These are phyloP conservation scores for Raffaelea albimanens DNA, from an alignment of 2,329 filamentous ascomycete genomes.

Conservation along the genomic window DNA sequence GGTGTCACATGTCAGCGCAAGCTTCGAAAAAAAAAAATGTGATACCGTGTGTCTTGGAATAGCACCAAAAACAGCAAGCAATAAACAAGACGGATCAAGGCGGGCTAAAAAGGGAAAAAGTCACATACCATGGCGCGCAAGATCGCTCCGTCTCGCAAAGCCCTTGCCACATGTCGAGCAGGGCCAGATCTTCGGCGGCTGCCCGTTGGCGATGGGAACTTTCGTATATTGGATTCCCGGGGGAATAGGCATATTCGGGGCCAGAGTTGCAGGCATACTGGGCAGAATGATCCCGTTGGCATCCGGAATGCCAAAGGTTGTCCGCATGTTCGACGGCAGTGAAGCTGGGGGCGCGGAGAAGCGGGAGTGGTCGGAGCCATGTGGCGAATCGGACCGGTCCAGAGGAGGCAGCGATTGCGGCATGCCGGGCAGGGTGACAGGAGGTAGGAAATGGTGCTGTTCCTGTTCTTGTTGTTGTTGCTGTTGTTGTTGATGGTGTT, in stretches of 20 bases:
- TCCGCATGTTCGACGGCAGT: slow-evolving; percentile 24
- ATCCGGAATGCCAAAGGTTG: slow-evolving; percentile 40
- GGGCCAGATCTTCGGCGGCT: slow-evolving; percentile 59
- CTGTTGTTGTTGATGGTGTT: slow-evolving; percentile 6
- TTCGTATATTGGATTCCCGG: slow-evolving; percentile 16
- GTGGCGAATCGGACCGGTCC: slow-evolving; percentile 47
- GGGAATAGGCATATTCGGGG: slow-evolving; percentile 14
- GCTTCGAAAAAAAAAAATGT: neutral
- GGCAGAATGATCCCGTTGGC: slow-evolving; percentile 34
- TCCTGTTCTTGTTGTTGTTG: slow-evolving; percentile 8
- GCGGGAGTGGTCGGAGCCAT: slow-evolving; percentile 50
- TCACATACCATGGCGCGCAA: slow-evolving; percentile 80
- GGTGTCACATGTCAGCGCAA: neutral
- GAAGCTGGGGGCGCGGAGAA: slow-evolving; percentile 35
- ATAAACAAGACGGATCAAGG: neutral
- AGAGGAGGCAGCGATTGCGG: slow-evolving; percentile 23
- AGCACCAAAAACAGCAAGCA: neutral
- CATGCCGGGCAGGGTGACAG: slow-evolving; percentile 13
- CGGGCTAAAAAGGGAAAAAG: slow-evolving; percentile 1
- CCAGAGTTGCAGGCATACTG: slow-evolving; percentile 25
- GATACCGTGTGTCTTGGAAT: neutral
- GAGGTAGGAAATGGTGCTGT: slow-evolving; percentile 8
- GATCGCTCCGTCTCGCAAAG: slow-evolving; percentile 87
- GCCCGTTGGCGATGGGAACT: slow-evolving; percentile 11
- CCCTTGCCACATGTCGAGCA: slow-evolving; percentile 86